Percentiles rank a stretch among this genome's conserved stretches.
These are phyloP conservation scores for Talaromyces verruculosus DNA, from an alignment of 2,329 filamentous ascomycete genomes.

Conservation along the genomic window DNA sequence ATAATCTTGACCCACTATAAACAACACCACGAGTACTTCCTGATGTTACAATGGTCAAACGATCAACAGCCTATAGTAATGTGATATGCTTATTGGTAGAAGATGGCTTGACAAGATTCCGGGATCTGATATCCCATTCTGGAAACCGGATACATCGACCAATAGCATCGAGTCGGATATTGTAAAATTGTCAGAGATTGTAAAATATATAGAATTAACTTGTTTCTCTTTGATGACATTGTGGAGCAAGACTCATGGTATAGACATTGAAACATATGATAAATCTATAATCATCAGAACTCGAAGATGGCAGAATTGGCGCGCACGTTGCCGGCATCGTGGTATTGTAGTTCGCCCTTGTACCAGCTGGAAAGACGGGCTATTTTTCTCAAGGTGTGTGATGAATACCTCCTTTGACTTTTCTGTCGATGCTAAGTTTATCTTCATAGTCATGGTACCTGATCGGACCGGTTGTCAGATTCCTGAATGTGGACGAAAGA, in stretches of 20 bases:
- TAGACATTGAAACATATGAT: neutral
- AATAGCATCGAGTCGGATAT: neutral
- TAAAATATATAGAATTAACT: conserved; percentile 3
- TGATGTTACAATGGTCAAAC: neutral
- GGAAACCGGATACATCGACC: conserved; percentile 17
- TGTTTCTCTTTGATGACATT: neutral
- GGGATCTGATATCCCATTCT: conserved; percentile 19
- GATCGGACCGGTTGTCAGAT: conserved; percentile 54
- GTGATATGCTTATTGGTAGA: neutral
- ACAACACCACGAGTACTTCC: neutral
- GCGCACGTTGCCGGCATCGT: conserved; percentile 53
- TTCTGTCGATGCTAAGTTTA: neutral
- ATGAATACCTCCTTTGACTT: neutral
- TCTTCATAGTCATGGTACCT: conserved; percentile 53
- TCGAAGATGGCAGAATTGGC: conserved; percentile 35
- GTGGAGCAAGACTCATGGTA: neutral
- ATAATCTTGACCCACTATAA: neutral
- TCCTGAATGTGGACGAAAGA: conserved; percentile 42
- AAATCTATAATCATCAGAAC: neutral
- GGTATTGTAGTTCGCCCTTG: conserved; percentile 52
- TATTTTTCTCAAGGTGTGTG: conserved; percentile 50
- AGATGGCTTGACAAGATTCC: neutral
- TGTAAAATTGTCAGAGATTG: neutral
- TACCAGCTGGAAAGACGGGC: conserved; percentile 53
- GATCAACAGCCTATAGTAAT: neutral